phyloP scores from a whole-genome alignment of 768 basidiomycete genomes.

The Lyophyllum shimeji region DNA sequence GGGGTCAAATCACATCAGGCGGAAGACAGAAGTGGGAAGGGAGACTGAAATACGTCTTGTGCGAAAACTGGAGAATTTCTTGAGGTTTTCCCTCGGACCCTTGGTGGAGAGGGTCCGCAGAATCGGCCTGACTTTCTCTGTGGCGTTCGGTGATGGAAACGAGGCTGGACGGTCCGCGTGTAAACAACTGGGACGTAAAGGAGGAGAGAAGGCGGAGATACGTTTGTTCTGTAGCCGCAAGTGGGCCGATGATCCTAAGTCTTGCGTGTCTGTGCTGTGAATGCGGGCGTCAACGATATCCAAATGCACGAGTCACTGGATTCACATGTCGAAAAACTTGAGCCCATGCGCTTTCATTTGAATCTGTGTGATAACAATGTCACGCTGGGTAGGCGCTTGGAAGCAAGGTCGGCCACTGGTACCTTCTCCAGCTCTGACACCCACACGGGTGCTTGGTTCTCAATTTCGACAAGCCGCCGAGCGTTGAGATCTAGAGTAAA shows the following conservation, averaged over 20 bases:
- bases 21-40: conserved; percentile 6
- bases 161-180: conserved; percentile 35
- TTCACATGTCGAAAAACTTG: conserved; percentile 88
- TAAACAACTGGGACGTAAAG: conserved; percentile 18
- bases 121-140: conserved; percentile 55
- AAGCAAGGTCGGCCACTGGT: not conserved
- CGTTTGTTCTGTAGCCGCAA: conserved; percentile 36
- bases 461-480: conserved; percentile 73
- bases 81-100: conserved; percentile 62
- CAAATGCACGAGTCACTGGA: conserved; percentile 6
- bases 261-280: conserved; percentile 71
- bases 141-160: conserved; percentile 61
- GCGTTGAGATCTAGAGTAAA: conserved; percentile 74
- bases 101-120: conserved; percentile 65
- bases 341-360: conserved; percentile 72
- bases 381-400: conserved; percentile 7
- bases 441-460: conserved; percentile 69
- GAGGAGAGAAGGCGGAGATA: conserved; percentile 26
- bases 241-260: conserved; percentile 45
- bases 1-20: conserved; percentile 10
- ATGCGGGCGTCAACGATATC: conserved; percentile 12
- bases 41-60: conserved; percentile 60
- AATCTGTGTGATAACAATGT: conserved; percentile 47
- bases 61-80: conserved; percentile 67
- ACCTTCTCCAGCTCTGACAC: conserved; percentile 93